Percentiles rank a stretch among this genome's conserved stretches.
Conservation (phyloP, 106 monocot genomes). For the Dactylorhiza incarnata region DNA sequence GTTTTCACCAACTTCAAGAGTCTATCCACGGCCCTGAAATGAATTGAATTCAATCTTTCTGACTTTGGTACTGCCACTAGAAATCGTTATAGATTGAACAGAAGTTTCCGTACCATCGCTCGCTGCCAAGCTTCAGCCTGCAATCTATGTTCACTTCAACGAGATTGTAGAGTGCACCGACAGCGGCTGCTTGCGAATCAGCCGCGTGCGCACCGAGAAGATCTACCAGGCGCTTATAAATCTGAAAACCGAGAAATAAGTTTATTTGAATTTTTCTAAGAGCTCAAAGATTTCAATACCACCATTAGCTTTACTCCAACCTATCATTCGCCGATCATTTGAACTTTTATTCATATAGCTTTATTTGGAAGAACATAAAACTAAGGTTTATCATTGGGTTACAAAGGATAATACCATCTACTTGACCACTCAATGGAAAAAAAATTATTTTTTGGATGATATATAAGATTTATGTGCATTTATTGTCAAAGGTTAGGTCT, state of each 20-base stretch:
- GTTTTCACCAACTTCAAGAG: constrained; percentile 67
- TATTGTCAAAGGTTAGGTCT: no score
- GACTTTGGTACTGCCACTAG: background rate
- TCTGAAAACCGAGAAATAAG: constrained; percentile 18
- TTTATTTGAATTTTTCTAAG: no score
- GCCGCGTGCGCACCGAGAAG: constrained; percentile 66
- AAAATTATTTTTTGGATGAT: no score
- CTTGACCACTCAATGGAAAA: no score
- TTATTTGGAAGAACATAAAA: no score
- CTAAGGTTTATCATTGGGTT: no score
- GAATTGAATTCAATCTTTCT: background rate
- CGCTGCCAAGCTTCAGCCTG: constrained; percentile 84
- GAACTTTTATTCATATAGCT: no score
- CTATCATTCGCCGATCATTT: no score
- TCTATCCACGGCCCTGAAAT: constrained; percentile 85
- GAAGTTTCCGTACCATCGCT: constrained; percentile 57
- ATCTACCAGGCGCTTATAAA: constrained; percentile 86
- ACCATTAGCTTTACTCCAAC: no score
- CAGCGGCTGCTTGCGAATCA: constrained; percentile 85
- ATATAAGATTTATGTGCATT: no score
- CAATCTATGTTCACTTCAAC: constrained; percentile 94
- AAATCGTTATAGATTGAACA: background rate
- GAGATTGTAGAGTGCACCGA: constrained; percentile 90
- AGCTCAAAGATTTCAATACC: no score
- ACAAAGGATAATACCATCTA: no score